A percentile compares a stretch with the other conserved stretches of the same genome.
phyloP scores from a whole-genome alignment of 2,329 filamentous ascomycete genomes.

The Tolypocladium sp. region DNA sequence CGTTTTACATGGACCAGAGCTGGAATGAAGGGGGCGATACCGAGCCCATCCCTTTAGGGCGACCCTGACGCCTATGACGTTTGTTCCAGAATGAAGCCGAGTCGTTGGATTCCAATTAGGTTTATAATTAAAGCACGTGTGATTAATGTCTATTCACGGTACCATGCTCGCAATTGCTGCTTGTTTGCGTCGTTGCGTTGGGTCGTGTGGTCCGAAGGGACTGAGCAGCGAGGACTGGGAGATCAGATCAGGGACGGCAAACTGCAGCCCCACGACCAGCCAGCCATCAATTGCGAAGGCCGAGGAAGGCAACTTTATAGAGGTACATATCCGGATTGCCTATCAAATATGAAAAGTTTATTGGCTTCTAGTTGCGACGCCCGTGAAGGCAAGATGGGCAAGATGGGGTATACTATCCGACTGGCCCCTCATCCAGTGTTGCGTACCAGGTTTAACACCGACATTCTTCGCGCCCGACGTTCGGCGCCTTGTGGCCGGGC shows the following conservation, averaged over 20 bases:
- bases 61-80: not conserved
- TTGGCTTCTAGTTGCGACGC: too few relatives aligned
- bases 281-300: not conserved
- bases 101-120: not conserved
- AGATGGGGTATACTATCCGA: too few relatives aligned
- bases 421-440: not conserved
- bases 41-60: not conserved
- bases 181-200: not conserved
- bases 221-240: too few relatives aligned
- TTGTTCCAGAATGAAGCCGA: not conserved
- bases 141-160: not conserved
- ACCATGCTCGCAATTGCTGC: not conserved
- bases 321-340: too few relatives aligned
- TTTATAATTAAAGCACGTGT: not conserved
- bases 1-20: not conserved
- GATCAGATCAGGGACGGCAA: too few relatives aligned
- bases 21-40: not conserved
- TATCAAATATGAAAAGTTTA: too few relatives aligned
- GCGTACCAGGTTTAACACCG: not conserved
- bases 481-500: not conserved
- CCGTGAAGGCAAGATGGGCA: not conserved
- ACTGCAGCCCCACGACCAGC: not conserved
- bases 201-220: not conserved
- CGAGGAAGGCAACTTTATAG: not conserved
- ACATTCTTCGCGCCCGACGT: not conserved